Conservation (phyloP, 2,329 filamentous ascomycete genomes). For the Neonectria coccinea region DNA sequence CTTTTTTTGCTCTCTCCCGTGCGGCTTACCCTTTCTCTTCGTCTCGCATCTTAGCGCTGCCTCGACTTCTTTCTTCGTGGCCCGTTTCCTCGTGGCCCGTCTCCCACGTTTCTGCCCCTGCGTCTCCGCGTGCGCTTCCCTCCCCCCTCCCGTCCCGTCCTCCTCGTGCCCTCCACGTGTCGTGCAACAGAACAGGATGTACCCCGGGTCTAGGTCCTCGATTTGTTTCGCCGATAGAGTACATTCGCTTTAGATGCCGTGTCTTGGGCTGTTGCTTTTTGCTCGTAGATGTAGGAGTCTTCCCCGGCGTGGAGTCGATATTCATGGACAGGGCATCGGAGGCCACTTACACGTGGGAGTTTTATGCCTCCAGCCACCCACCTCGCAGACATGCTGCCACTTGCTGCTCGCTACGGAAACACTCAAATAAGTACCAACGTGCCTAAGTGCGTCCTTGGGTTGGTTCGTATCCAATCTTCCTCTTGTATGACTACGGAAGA, state of each 20-base stretch:
- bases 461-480: not conserved
- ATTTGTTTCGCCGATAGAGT: slow-evolving; percentile 20
- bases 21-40: slow-evolving; percentile 4
- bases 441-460: not conserved
- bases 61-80: slow-evolving; percentile 9
- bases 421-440: not conserved
- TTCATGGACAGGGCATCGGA: slow-evolving; percentile 7
- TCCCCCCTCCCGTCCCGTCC: slow-evolving; percentile 22
- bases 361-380: not conserved
- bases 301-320: not conserved
- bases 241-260: not conserved
- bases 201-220: slow-evolving; percentile 11
- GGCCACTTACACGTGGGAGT: slow-evolving; percentile 11
- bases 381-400: not conserved
- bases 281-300: slow-evolving; percentile 5
- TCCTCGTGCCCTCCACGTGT: slow-evolving; percentile 43
- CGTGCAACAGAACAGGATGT: slow-evolving; percentile 5
- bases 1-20: slow-evolving; percentile 16
- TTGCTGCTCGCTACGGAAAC: not conserved
- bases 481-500: not conserved
- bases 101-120: slow-evolving; percentile 27
- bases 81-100: slow-evolving; percentile 22
- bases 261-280: not conserved
- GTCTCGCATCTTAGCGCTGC: slow-evolving; percentile 14
- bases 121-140: slow-evolving; percentile 17